Evolutionary conservation across 2,329 filamentous ascomycete genomes (phyloP).

Genomic region (Davidsoniella australis): DNA sequence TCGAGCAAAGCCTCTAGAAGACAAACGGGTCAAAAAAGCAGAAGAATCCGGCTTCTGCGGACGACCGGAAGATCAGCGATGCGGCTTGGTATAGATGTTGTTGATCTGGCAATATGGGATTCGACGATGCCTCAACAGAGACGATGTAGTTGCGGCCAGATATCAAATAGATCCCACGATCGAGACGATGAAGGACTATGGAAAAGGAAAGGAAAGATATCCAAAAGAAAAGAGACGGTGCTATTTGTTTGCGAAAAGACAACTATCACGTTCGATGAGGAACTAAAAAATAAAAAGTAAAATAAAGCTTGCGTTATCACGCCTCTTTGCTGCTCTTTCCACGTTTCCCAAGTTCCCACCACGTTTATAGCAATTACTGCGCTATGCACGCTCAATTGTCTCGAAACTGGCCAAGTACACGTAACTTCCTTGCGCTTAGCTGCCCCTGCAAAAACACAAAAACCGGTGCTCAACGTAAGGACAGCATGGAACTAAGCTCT

Average conservation of each 20-base stretch:
- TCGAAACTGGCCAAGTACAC: slow-evolving; percentile 11
- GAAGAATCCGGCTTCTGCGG: slow-evolving; percentile 10
- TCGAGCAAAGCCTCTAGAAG: too few relatives aligned
- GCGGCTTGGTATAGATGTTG: background rate
- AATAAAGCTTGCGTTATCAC: background rate
- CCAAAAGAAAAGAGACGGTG: background rate
- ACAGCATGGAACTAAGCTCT: slow-evolving; percentile 6
- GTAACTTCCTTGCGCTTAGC: slow-evolving; percentile 5
- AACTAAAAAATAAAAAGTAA: background rate
- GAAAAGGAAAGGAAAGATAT: background rate
- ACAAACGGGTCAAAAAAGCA: background rate
- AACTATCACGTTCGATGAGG: background rate
- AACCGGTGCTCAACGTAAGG: background rate
- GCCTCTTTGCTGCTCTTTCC: background rate
- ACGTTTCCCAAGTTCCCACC: background rate
- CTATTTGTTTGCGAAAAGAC: too few relatives aligned
- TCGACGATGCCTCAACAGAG: too few relatives aligned
- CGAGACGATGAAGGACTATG: background rate
- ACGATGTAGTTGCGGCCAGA: too few relatives aligned
- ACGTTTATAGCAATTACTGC: background rate
- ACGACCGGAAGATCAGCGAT: background rate
- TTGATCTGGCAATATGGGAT: too few relatives aligned
- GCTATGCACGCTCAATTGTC: slow-evolving; percentile 1
- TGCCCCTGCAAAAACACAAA: background rate
- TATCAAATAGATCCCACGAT: background rate